Base-by-base conservation (phyloP, 306 rosid species). In the Biancaea sappan region DNA sequence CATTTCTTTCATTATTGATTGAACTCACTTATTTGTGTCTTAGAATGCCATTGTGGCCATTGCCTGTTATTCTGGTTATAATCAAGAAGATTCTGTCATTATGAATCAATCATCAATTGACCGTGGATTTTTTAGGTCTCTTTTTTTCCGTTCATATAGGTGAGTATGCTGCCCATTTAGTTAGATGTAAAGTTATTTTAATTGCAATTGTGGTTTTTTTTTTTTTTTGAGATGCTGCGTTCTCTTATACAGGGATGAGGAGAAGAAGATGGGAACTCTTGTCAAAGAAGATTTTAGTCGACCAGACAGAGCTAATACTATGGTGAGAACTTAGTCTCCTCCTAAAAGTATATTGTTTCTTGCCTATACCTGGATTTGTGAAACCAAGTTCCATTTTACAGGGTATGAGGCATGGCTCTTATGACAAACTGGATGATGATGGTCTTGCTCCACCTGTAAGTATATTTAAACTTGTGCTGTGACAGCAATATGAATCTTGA, bases 371-470 rank as follows among this genome's bases (percentile, higher is more conserved):
- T 66, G 25, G 19, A 18, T 72, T n/a, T 59, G 31, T 47, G 12
- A 56, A 50, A 53, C 64, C 40, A 38, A 65, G 64, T 70, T 67
- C 46, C n/a, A 28, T n/a, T 77, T 85, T 84, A 69, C 84, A 94
- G 99, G 97, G 99, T 31, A 94, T 94, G 99, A 85, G 97, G 62
- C 99, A 92, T 80, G 99, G 99, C 58, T 94, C 99, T 37, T 94
- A 94, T 51, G 99, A 94, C 76, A 94, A 94, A 82, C 81, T 94
- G 85, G 96, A 94, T 74, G 99, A 94, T 79, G 99, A 94, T 82
- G 99, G 99, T 68, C 99, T 94, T 72, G 99, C 97, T 48, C 97
- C 99, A 65, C 99, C 99, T 63, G 99, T 94, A 82, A 83, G 97
- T 78, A 72, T 70, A 63, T 81, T 56, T 61, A 8, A 2, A 25